phyloP scores from a whole-genome alignment of 345 rosid genomes.

The Cardiospermum halicacabum region DNA sequence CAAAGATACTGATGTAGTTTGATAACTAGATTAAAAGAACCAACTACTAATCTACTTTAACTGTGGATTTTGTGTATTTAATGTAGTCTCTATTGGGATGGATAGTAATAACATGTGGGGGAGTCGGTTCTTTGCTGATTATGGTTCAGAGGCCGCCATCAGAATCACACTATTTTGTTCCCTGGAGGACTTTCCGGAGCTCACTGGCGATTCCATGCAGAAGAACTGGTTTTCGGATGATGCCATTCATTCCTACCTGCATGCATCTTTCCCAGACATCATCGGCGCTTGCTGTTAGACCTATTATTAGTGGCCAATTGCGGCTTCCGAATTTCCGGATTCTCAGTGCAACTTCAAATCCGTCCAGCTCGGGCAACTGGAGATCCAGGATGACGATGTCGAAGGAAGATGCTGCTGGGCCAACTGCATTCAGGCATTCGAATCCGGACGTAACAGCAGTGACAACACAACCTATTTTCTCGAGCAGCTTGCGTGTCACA shows the following conservation, averaged over 20 bases:
- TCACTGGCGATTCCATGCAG: constrained; percentile 63
- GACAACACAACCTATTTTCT: constrained; percentile 81
- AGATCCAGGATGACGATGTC: constrained; percentile 76
- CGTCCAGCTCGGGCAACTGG: constrained; percentile 72
- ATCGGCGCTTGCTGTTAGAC: constrained; percentile 50
- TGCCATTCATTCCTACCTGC: constrained; percentile 74
- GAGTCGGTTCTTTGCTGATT: constrained; percentile 8
- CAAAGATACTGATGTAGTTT: neutral
- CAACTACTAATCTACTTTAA: constrained; percentile 26
- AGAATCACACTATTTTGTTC: constrained; percentile 30
- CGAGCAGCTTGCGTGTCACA: constrained; percentile 72
- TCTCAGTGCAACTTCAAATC: constrained; percentile 74
- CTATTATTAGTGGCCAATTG: constrained; percentile 67
- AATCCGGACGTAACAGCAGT: constrained; percentile 63
- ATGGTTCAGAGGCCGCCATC: constrained; percentile 3
- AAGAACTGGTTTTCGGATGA: constrained; percentile 67
- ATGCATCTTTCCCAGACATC: constrained; percentile 58
- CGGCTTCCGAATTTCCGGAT: constrained; percentile 57
- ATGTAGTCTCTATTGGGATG: constrained; percentile 31
- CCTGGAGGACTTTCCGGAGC: constrained; percentile 61
- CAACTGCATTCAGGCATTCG: constrained; percentile 60
- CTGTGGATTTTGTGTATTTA: constrained; percentile 22
- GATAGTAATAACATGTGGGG: neutral
- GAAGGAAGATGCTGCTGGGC: constrained; percentile 44
- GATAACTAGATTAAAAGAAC: constrained; percentile 3